Evolutionary conservation across 345 rosid species (phyloP).

Genomic region (Citrus sp.): DNA sequence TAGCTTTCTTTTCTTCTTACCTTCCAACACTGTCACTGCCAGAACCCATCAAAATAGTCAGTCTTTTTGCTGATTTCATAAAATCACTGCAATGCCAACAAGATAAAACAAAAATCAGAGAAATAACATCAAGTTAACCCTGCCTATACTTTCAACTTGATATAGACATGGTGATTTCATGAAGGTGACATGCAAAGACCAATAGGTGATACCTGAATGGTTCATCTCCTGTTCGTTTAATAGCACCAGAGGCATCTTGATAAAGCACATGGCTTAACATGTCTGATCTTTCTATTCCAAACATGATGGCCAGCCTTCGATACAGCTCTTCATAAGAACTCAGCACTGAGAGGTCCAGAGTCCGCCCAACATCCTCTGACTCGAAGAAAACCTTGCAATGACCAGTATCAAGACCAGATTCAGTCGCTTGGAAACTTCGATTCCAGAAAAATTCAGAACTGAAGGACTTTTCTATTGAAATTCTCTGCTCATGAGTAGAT

Average conservation of each 20-base stretch:
- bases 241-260: conserved; percentile 57
- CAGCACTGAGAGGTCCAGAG: conserved; percentile 72
- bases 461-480: conserved; percentile 29
- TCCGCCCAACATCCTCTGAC: conserved; percentile 82
- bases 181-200: neutral
- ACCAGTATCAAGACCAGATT: conserved; percentile 49
- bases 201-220: conserved; percentile 71
- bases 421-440: conserved; percentile 29
- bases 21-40: conserved; percentile 45
- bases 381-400: conserved; percentile 95
- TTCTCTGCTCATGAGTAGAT: conserved; percentile 27
- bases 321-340: conserved; percentile 78
- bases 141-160: neutral
- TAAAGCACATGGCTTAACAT: conserved; percentile 60
- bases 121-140: neutral
- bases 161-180: neutral
- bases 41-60: conserved; percentile 64
- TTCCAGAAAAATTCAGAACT: conserved; percentile 46
- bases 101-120: neutral
- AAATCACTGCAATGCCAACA: conserved; percentile 52
- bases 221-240: conserved; percentile 66
- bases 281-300: conserved; percentile 62
- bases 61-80: conserved; percentile 56
- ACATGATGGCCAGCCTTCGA: conserved; percentile 66
- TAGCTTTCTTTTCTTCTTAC: conserved; percentile 32